A percentile compares a stretch with the other conserved stretches of the same genome.
These are phyloP conservation scores for Metschnikowia sp. DNA, from an alignment of 805 yeast genomes.

Conservation along the genomic window DNA sequence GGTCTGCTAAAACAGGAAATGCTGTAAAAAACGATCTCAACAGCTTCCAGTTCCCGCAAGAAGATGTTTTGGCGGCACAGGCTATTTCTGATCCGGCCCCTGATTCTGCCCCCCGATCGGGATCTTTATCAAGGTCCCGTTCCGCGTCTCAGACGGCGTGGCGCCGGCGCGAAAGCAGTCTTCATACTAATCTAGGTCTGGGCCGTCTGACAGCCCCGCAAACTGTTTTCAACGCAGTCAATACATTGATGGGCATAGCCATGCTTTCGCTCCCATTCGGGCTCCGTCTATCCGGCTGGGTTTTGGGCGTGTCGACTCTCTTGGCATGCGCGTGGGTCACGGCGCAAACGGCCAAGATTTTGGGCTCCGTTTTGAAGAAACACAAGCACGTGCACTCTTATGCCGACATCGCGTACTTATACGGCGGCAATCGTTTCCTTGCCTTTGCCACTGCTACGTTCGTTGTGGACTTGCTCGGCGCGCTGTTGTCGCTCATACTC, in stretches of 20 bases:
- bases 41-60: slow-evolving; percentile 18
- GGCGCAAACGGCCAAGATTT: slow-evolving; percentile 49
- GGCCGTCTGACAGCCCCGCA: slow-evolving; percentile 56
- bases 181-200: not conserved
- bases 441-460: slow-evolving; percentile 47
- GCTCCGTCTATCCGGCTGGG: slow-evolving; percentile 65
- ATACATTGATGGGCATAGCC: slow-evolving; percentile 75
- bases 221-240: slow-evolving; percentile 73
- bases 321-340: slow-evolving; percentile 48
- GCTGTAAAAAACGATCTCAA: slow-evolving; percentile 9
- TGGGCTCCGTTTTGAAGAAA: slow-evolving; percentile 72
- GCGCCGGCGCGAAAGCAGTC: slow-evolving; percentile 25
- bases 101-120: not conserved
- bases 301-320: slow-evolving; percentile 45
- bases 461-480: slow-evolving; percentile 57
- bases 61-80: slow-evolving; percentile 1
- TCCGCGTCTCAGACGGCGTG: not conserved
- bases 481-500: slow-evolving; percentile 54
- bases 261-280: slow-evolving; percentile 72
- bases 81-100: not conserved
- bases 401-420: slow-evolving; percentile 85
- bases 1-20: no score
- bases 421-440: slow-evolving; percentile 57
- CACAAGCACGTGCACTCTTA: slow-evolving; percentile 80
- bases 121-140: no score